Percentiles rank a stretch among this genome's conserved stretches.
These are phyloP conservation scores for Rosa rugosa DNA, from an alignment of 306 rosid genomes.

Conservation along the genomic window DNA sequence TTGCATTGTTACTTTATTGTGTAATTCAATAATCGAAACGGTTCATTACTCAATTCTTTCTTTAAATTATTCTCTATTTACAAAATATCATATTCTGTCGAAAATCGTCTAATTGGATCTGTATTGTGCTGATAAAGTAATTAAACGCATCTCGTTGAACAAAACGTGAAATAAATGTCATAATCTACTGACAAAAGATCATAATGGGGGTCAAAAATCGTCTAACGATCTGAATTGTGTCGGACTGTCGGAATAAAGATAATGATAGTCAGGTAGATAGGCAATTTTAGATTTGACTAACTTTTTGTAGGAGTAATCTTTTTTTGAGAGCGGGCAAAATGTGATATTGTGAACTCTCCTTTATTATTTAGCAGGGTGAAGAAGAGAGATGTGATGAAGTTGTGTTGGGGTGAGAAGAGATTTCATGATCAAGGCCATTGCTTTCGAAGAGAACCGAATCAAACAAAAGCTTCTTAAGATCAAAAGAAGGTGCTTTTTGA, in stretches of 20 bases:
- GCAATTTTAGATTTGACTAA: neutral
- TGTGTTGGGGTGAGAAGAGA: slow-evolving; percentile 45
- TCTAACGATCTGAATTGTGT: too few relatives aligned
- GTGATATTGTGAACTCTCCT: neutral
- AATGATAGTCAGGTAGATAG: neutral
- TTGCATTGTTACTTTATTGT: too few relatives aligned
- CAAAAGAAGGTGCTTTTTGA: slow-evolving; percentile 71
- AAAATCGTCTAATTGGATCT: too few relatives aligned
- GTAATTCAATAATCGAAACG: too few relatives aligned
- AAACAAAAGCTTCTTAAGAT: slow-evolving; percentile 78
- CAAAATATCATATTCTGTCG: too few relatives aligned
- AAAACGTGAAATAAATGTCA: neutral
- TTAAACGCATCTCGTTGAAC: too few relatives aligned
- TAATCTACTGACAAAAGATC: neutral
- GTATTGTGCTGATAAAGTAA: too few relatives aligned
- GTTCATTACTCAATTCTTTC: too few relatives aligned
- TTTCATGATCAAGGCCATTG: slow-evolving; percentile 59
- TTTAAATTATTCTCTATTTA: too few relatives aligned
- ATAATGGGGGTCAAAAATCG: neutral
- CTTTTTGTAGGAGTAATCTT: neutral
- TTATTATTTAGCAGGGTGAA: neutral
- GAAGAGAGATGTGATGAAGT: slow-evolving; percentile 30
- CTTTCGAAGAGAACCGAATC: slow-evolving; percentile 80
- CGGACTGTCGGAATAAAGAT: too few relatives aligned
- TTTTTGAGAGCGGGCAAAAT: neutral